Evolutionary conservation across 192 early-diverging fungal species (phyloP).

Genomic region (Rhizophagus sp.): DNA sequence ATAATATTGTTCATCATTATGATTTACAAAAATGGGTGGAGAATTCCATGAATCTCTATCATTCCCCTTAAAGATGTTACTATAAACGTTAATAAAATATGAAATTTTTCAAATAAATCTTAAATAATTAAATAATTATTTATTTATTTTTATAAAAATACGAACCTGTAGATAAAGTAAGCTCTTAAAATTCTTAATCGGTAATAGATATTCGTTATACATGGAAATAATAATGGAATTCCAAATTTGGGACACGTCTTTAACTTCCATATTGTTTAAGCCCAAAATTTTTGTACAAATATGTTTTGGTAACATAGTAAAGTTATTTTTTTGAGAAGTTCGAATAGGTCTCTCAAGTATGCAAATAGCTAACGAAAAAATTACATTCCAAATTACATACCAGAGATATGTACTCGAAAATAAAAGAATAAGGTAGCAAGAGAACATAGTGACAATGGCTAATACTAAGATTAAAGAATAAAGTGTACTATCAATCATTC

Average conservation of each 20-base stretch:
- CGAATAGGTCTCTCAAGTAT: conserved; percentile 79
- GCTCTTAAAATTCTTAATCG: conserved; percentile 71
- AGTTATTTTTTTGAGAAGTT: conserved; percentile 82
- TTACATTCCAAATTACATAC: conserved; percentile 85
- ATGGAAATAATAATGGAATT: conserved; percentile 83
- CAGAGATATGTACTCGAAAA: conserved; percentile 88
- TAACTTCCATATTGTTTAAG: conserved; percentile 70
- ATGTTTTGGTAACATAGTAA: conserved; percentile 75
- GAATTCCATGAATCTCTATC: conserved; percentile 67
- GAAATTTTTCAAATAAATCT: no score
- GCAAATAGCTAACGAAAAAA: conserved; percentile 69
- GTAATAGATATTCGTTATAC: conserved; percentile 79
- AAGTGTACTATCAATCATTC: conserved; percentile 48
- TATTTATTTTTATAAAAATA: neutral
- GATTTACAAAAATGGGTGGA: conserved; percentile 76
- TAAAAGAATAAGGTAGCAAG: conserved; percentile 73
- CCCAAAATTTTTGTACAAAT: conserved; percentile 77
- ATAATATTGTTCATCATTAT: conserved; percentile 74
- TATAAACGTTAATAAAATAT: conserved; percentile 50
- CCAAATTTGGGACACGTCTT: conserved; percentile 80
- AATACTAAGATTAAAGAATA: conserved; percentile 70
- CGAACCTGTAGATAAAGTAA: conserved; percentile 74
- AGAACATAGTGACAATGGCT: conserved; percentile 72
- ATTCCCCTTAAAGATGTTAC: conserved; percentile 57
- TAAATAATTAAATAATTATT: no score